These are phyloP conservation scores for Clathrus columnatus DNA, from an alignment of 768 basidiomycete genomes.

Conservation along the genomic window DNA sequence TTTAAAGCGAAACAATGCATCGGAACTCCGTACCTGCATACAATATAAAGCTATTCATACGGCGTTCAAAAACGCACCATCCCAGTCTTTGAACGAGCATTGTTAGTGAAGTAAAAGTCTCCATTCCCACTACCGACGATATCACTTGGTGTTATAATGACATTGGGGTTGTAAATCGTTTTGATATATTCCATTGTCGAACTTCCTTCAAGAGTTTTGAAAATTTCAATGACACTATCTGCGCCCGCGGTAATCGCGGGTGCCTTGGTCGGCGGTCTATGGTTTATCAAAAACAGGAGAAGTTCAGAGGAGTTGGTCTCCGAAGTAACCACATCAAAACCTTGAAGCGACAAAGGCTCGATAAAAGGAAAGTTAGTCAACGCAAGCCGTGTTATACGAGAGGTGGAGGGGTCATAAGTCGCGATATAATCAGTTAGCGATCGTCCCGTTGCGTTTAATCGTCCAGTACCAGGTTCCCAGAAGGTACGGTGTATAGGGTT, in stretches of 20 bases:
- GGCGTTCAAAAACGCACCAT: conserved; percentile 31
- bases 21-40: conserved; percentile 17
- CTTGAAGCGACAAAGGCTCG: conserved; percentile 43
- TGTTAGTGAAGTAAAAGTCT: conserved; percentile 65
- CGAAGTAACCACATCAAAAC: conserved; percentile 61
- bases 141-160: conserved; percentile 62
- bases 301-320: conserved; percentile 37
- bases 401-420: conserved; percentile 43
- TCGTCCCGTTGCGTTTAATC: conserved; percentile 25
- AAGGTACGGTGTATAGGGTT: conserved; percentile 35
- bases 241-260: conserved; percentile 42
- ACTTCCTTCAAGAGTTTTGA: conserved; percentile 42
- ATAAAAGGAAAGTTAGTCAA: conserved; percentile 29
- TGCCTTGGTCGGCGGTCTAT: conserved; percentile 42
- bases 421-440: conserved; percentile 48
- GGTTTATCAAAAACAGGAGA: conserved; percentile 66
- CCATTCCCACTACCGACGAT: conserved; percentile 59
- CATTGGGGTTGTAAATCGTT: conserved; percentile 43
- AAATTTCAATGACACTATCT: conserved; percentile 64
- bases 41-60: conserved; percentile 29
- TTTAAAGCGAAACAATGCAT: conserved; percentile 24
- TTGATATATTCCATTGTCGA: conserved; percentile 40
- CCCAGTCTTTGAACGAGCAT: conserved; percentile 46
- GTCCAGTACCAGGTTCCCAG: conserved; percentile 43
- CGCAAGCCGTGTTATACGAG: conserved; percentile 36